Evolutionary conservation across 805 yeast genomes (phyloP).

Genomic region (Ogataea zsoltii): DNA sequence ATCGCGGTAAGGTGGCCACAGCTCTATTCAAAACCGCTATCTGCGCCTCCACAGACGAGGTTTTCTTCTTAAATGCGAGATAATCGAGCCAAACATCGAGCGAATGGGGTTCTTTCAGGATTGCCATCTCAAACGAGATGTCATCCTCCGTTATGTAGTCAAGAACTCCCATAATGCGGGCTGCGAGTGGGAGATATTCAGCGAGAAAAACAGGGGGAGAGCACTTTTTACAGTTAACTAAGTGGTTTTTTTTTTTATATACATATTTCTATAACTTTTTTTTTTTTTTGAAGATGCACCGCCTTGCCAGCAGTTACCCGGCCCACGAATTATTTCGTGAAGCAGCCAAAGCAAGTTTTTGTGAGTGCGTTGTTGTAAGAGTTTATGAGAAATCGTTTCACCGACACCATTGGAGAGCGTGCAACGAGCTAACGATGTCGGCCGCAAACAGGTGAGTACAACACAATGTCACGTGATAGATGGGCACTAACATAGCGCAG

Average conservation of each 20-base stretch:
- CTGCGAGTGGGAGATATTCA: neutral
- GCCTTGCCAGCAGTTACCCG: neutral
- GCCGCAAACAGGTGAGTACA: conserved; percentile 29
- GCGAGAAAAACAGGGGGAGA: neutral
- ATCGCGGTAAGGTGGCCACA: conserved; percentile 41
- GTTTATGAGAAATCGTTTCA: neutral
- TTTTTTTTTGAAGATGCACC: neutral
- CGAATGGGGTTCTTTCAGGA: conserved; percentile 37
- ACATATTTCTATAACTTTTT: neutral
- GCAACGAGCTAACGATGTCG: conserved; percentile 19
- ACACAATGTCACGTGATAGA: no score
- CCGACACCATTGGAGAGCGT: neutral
- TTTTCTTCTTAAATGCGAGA: conserved; percentile 33
- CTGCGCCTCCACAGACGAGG: conserved; percentile 31
- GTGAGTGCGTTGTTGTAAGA: neutral
- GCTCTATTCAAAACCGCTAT: conserved; percentile 57
- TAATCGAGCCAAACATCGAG: conserved; percentile 49
- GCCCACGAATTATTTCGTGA: neutral
- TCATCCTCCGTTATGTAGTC: conserved; percentile 29
- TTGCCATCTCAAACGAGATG: conserved; percentile 37
- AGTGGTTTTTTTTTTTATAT: neutral
- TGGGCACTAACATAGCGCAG: conserved; percentile 37
- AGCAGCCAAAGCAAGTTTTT: conserved; percentile 14
- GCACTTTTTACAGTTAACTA: neutral
- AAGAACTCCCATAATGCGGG: conserved; percentile 1